A percentile compares a stretch with the other conserved stretches of the same genome.
Evolutionary conservation across 176 grass and related monocot species (phyloP).

Genomic region (sorghum (Sorghum bicolor)): Sorghum_bicolor_NCBIv3 NC_012872.2:61218001-61218500

Average conservation of each 20-base stretch:
- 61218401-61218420: conserved; percentile 18
- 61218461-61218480: conserved; percentile 99
- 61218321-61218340: conserved; percentile 97
- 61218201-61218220: not conserved
- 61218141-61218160: not conserved
- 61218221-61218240: not conserved
- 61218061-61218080: too few species aligned
- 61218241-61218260: not conserved
- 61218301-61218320: conserved; percentile 98
- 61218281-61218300: conserved; percentile 94
- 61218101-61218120: conserved; percentile 8
- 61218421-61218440: conserved; percentile 11
- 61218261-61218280: conserved; percentile 37
- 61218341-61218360: conserved; percentile 93
- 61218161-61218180: conserved; percentile 23
- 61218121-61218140: conserved; percentile 7
- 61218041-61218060: too few species aligned
- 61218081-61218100: conserved; percentile 7
- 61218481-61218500: conserved; percentile 97
- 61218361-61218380: conserved; percentile 99
- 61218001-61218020: too few species aligned
- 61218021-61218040: too few species aligned
- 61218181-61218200: not conserved
- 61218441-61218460: conserved; percentile 12
- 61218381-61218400: conserved; percentile 44